Evolutionary conservation across 352 stramenopile species (phyloP).

Genomic region (Poterioochromonas sp.): DNA sequence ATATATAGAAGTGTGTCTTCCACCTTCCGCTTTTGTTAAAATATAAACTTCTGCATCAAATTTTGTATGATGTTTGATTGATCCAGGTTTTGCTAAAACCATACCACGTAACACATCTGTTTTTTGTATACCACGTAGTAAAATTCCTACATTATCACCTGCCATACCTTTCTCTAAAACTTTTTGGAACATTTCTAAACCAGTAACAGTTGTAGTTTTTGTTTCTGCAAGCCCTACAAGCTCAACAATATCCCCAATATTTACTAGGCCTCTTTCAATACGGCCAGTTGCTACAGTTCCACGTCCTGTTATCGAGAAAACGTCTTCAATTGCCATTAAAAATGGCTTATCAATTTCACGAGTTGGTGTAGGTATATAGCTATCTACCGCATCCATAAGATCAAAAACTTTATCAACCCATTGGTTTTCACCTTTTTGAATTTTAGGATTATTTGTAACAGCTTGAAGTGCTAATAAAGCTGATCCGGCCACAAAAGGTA

Average conservation of each 20-base stretch:
- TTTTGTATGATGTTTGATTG: constrained; percentile 71
- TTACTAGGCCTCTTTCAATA: constrained; percentile 71
- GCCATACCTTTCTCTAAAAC: constrained; percentile 76
- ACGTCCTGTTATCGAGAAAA: constrained; percentile 88
- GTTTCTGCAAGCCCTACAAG: constrained; percentile 84
- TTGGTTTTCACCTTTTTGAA: neutral
- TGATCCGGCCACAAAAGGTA: constrained; percentile 82
- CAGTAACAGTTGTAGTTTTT: constrained; percentile 59
- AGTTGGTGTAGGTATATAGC: constrained; percentile 53
- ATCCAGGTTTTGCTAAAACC: no score
- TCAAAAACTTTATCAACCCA: neutral
- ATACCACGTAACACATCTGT: no score
- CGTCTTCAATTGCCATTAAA: constrained; percentile 90
- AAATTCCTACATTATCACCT: constrained; percentile 87
- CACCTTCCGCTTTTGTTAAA: constrained; percentile 88
- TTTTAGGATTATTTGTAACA: constrained; percentile 47
- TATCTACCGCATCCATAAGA: neutral
- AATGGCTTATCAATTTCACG: constrained; percentile 89
- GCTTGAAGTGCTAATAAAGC: constrained; percentile 79
- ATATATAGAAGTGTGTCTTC: constrained; percentile 84
- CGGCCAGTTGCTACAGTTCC: constrained; percentile 87
- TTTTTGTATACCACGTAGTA: no score
- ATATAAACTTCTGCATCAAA: constrained; percentile 91
- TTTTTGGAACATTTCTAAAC: constrained; percentile 96
- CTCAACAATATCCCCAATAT: constrained; percentile 62